Evolutionary conservation across 148 eudicot genomes (phyloP).

Genomic region (Vaccinium myrtillus): DNA sequence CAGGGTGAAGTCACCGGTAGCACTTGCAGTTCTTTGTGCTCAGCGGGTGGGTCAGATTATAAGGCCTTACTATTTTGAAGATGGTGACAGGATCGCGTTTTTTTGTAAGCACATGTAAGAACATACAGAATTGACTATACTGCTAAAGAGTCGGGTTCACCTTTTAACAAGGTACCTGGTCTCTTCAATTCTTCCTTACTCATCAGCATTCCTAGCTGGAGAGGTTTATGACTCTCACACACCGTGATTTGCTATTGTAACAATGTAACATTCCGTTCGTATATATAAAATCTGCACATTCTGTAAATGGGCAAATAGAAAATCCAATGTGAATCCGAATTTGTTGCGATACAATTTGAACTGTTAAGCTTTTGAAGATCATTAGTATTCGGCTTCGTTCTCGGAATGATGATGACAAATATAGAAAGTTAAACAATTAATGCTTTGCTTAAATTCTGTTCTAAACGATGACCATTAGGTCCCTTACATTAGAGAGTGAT

Average conservation of each 20-base stretch:
- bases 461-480: background rate
- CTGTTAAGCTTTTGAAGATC: background rate
- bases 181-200: slow-evolving; percentile 1
- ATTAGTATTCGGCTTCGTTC: background rate
- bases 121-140: background rate
- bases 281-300: background rate
- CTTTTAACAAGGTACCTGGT: background rate
- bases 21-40: background rate
- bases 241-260: background rate
- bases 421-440: background rate
- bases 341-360: background rate
- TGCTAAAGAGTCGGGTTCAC: background rate
- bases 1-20: background rate
- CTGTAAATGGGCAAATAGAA: background rate
- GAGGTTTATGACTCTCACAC: background rate
- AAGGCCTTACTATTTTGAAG: background rate
- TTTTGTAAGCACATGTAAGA: background rate
- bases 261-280: background rate
- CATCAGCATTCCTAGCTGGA: background rate
- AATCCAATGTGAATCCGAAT: background rate
- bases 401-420: background rate
- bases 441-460: background rate
- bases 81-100: background rate
- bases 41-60: background rate
- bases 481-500: background rate